Conservation (phyloP, 148 eudicot genomes). For the Nepenthes gracilis region DNA sequence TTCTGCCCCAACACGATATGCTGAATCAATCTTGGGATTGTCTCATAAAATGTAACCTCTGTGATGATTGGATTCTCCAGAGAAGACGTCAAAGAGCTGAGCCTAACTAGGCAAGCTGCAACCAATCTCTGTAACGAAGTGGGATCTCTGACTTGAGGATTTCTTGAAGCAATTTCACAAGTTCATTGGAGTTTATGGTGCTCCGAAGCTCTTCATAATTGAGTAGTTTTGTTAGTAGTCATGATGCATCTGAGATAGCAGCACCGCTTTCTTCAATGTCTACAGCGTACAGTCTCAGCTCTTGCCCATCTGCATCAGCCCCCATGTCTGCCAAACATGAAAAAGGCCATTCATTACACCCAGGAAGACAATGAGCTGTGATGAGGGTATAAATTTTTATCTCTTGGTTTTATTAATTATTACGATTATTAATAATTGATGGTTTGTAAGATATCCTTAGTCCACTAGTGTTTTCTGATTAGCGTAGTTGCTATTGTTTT, state of each 20-base stretch:
- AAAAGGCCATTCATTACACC: too few species aligned
- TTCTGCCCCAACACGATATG: too few species aligned
- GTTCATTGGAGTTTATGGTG: constrained; percentile 21
- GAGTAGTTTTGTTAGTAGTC: constrained; percentile 57
- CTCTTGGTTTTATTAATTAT: too few species aligned
- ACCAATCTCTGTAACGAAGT: constrained; percentile 60
- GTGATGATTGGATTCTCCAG: constrained; percentile 36
- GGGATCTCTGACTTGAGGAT: constrained; percentile 52
- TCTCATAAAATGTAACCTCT: constrained; percentile 61
- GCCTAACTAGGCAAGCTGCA: constrained; percentile 56
- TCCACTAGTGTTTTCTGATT: too few species aligned
- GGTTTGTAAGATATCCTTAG: too few species aligned
- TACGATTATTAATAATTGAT: too few species aligned
- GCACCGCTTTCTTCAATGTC: constrained; percentile 60
- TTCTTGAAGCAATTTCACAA: constrained; percentile 41
- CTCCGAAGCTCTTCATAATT: constrained; percentile 27
- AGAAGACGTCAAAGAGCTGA: constrained; percentile 28
- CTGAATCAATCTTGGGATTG: constrained; percentile 59
- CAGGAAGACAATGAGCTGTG: too few species aligned
- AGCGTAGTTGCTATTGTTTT: too few species aligned
- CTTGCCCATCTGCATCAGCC: constrained; percentile 18
- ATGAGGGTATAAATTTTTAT: too few species aligned
- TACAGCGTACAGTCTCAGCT: constrained; percentile 25
- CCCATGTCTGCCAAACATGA: constrained; percentile 21
- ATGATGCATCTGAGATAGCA: constrained; percentile 66